Base-by-base conservation (phyloP, 352 stramenopile genomes). In the Phytophthora agathidicida region DNA sequence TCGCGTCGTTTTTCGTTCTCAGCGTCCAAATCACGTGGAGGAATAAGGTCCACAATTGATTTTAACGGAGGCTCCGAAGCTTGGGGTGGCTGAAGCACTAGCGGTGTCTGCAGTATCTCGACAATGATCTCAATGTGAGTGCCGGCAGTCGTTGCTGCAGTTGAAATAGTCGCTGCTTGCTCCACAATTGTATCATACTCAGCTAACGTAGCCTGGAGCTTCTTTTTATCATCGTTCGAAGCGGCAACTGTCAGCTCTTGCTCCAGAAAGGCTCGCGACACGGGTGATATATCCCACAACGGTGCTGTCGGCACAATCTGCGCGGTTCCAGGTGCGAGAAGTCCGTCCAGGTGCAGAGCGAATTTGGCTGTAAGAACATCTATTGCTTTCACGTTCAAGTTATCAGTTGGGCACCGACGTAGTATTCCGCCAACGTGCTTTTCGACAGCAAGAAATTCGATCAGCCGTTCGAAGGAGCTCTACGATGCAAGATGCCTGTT, bases 211-310 rank as follows among this genome's bases (percentile, higher is more conserved):
- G 65, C 50, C 33, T 93, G 85, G 3, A 86, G 45, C 31, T 80
- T 83, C 64, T 90, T 94, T 62, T 91, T 94, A 17, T 94, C 85
- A 17, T 94, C 85, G 31, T 74, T 80, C 8, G 77, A 75, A 13
- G 66, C 28, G 1, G 77, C 62, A 35, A n/a, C 45, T 16, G 73
- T 68, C 2, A 93, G 46, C 26, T 88, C 77, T 38, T 89, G 77
- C 55, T 94, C 85, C 2, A 93, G 33, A 7, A 63, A 35, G 20
- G 83, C 73, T 28, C 70, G 71, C 11, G 79, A 47, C 19, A 86
- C 31, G 2, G 75, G 68, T 27, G 13, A 27, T 13, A 87, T 54
- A 8, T 37, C 32, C n/a, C 52, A 50, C 11, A 86, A n/a, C 19
- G 35, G 36, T 0, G 45, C 49, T 4, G 39, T 54, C 0, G 64